phyloP scores from a whole-genome alignment of 306 rosid genomes.

The Fagus crenata region DNA sequence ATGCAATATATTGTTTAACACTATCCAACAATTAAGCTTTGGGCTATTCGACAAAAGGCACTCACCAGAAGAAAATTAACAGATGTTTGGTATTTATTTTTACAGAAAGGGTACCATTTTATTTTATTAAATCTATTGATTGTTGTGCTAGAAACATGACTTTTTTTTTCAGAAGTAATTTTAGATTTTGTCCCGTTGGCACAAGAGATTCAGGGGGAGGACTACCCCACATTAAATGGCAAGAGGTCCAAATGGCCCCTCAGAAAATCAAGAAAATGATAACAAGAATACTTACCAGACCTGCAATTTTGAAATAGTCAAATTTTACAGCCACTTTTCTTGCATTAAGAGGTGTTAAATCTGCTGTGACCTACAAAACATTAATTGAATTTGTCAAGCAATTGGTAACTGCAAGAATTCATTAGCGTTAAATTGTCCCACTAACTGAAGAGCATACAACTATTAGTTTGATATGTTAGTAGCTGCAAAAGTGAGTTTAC shows the following conservation, averaged over 20 bases:
- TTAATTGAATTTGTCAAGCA: conserved; percentile 8
- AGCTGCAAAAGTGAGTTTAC: background rate
- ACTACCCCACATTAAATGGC: background rate
- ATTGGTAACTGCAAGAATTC: conserved; percentile 15
- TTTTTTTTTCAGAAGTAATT: too few relatives aligned
- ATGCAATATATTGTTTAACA: too few relatives aligned
- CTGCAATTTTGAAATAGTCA: conserved; percentile 76
- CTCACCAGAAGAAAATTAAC: too few relatives aligned
- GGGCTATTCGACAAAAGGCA: too few relatives aligned
- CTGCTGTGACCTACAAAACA: conserved; percentile 75
- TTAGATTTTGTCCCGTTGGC: too few relatives aligned
- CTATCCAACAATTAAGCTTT: too few relatives aligned
- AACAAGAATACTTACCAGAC: conserved; percentile 59
- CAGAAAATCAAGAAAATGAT: conserved; percentile 8
- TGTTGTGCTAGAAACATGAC: too few relatives aligned
- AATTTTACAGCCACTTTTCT: conserved; percentile 88
- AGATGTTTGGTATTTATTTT: too few relatives aligned
- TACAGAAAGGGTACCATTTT: too few relatives aligned
- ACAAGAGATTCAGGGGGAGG: background rate
- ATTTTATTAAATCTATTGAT: too few relatives aligned
- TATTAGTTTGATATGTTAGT: background rate
- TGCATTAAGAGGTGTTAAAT: conserved; percentile 80
- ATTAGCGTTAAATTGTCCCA: background rate
- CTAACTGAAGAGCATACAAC: background rate
- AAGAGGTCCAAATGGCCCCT: background rate